Base-by-base conservation (phyloP, 495 filamentous ascomycete species). In the Neurospora sp. region DNA sequence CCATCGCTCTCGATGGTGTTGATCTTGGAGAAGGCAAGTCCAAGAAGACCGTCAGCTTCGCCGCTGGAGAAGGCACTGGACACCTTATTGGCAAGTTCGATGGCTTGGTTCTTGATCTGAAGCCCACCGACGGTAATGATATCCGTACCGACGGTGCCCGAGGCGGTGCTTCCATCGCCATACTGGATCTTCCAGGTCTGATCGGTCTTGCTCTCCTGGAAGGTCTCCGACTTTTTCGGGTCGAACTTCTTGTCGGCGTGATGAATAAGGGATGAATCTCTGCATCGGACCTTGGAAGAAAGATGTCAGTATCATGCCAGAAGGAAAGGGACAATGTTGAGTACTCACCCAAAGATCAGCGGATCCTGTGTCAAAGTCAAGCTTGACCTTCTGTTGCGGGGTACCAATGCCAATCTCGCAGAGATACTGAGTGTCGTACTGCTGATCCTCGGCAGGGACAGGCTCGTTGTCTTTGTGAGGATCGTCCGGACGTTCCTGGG, bases 351-450 rank as follows among this genome's bases (percentile, higher is more conserved):
- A 95, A 46, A 93, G 84, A 85, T 94, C 92, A 8, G 90, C 85
- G 62, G 90, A 92, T 12, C 91, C 92, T 39, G 92, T 93, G 81
- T 95, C 92, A 75, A 94, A 93, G 78, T 93, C 90, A 69, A 94
- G 78, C 69, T 83, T 86, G 72, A 93, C 70, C 46, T 81, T 89
- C 84, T 94, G 91, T 3, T 84, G 82, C 11, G 91, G 91, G 1
- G 88, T 91, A 39, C 92, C 92, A 76, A 94, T 90, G 7, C 78
- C 73, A 54, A 94, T 87, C 70, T 87, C 83, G 70, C 88, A 91
- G 41, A 94, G 85, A 76, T 93, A 93, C 83, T 88, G 81, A 31
- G 87, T 84, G 73, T 94, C 92, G 75, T 93, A 90, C 81, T 94
- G 91, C 73, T 89, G 84, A 79, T 94, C 92, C 27, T 92, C 88